Conservation (phyloP, 768 basidiomycete genomes). For the Hericium rajendrae region DNA sequence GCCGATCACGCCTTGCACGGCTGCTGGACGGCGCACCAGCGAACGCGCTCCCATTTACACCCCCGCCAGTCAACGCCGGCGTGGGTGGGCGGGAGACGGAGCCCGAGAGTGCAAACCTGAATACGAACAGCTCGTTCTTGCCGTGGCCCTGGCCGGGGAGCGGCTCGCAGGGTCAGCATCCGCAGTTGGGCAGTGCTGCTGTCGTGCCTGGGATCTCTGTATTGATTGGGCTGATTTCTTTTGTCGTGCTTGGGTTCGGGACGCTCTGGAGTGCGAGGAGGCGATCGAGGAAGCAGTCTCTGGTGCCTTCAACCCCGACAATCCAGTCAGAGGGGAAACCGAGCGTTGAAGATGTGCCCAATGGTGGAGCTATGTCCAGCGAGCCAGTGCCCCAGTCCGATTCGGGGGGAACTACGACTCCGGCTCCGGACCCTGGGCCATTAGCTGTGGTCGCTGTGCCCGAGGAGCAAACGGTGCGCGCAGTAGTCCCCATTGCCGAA, state of each 20-base stretch:
- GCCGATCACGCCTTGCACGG: constrained; percentile 30
- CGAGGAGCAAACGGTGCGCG: too few species aligned
- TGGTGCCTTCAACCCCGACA: neutral
- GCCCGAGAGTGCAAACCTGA: neutral
- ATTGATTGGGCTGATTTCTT: neutral
- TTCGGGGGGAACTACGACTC: neutral
- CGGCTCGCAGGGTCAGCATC: neutral
- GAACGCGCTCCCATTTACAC: constrained; percentile 18
- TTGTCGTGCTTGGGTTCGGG: neutral
- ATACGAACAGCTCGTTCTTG: neutral
- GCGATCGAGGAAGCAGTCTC: neutral
- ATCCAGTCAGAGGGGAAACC: neutral
- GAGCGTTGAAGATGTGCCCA: neutral
- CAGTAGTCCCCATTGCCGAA: too few species aligned
- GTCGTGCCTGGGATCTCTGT: too few species aligned
- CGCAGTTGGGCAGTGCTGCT: neutral
- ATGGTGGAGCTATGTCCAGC: neutral
- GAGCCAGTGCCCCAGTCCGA: neutral
- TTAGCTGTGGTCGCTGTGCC: neutral
- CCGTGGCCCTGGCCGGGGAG: neutral
- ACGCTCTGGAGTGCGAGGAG: neutral
- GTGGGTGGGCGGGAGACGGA: neutral
- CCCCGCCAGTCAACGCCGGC: constrained; percentile 1
- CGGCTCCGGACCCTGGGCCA: neutral
- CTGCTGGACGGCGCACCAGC: constrained; percentile 51